Evolutionary conservation across 208 protist species (phyloP).

Genomic region (Trypanosoma grayi): DNA sequence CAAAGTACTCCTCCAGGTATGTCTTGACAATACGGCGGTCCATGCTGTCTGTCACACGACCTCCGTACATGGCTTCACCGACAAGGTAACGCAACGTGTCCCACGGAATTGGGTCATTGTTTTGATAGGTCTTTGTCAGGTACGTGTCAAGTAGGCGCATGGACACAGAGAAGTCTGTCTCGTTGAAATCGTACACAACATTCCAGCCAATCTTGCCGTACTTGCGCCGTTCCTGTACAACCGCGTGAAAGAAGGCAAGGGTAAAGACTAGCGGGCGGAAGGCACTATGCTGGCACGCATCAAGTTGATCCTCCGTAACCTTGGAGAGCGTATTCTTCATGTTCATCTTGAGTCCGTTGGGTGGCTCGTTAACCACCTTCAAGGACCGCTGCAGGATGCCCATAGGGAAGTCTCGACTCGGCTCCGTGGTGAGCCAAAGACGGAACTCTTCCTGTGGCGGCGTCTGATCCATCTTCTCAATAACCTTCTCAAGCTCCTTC

Average conservation of each 20-base stretch:
- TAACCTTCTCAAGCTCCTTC: conserved; percentile 97
- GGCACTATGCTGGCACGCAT: conserved; percentile 92
- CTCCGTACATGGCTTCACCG: conserved; percentile 99
- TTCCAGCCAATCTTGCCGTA: conserved; percentile 99
- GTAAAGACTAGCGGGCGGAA: conserved; percentile 98
- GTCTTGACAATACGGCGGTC: conserved; percentile 98
- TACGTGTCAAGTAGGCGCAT: conserved; percentile 96
- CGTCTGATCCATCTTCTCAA: conserved; percentile 95
- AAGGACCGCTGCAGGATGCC: conserved; percentile 97
- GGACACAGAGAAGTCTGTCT: conserved; percentile 98
- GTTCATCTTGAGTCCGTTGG: conserved; percentile 98
- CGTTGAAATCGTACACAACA: conserved; percentile 99
- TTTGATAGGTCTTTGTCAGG: conserved; percentile 95
- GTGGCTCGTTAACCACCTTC: conserved; percentile 99
- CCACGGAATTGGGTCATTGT: conserved; percentile 97
- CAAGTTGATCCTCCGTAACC: conserved; percentile 95
- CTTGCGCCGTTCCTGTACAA: conserved; percentile 98
- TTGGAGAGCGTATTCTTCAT: conserved; percentile 97
- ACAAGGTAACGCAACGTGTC: conserved; percentile 98
- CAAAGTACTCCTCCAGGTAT: conserved; percentile 99
- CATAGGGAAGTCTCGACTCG: conserved; percentile 97
- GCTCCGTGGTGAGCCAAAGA: conserved; percentile 99
- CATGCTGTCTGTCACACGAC: conserved; percentile 97
- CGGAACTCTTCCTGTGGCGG: conserved; percentile 97
- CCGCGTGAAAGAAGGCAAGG: conserved; percentile 98